Conservation (phyloP, 345 rosid genomes). For the Rubroshorea leprosula region DNA sequence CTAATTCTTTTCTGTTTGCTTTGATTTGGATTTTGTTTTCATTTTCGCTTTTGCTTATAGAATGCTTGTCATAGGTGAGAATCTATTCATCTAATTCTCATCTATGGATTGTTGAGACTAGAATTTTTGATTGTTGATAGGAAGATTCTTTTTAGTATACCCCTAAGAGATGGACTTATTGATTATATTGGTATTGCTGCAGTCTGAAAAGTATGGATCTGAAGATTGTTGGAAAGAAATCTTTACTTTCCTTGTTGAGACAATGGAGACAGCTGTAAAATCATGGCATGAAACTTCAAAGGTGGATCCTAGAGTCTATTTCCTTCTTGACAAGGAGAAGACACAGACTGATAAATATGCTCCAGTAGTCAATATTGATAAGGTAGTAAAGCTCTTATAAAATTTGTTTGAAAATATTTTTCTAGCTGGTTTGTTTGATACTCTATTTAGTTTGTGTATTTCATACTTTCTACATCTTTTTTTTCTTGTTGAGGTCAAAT, state of each 20-base stretch:
- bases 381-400: slow-evolving; percentile 38
- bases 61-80: background rate
- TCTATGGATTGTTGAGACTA: background rate
- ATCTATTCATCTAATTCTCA: background rate
- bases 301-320: slow-evolving; percentile 74
- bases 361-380: slow-evolving; percentile 80
- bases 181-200: slow-evolving; percentile 17
- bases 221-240: slow-evolving; percentile 57
- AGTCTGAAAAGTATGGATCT: slow-evolving; percentile 60
- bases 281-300: slow-evolving; percentile 80
- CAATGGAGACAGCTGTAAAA: slow-evolving; percentile 75
- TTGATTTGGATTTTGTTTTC: too few relatives aligned
- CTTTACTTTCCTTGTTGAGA: slow-evolving; percentile 64
- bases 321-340: slow-evolving; percentile 73
- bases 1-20: too few relatives aligned
- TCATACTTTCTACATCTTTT: background rate
- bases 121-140: background rate
- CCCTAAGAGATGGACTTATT: background rate
- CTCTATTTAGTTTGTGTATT: too few relatives aligned
- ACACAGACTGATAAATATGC: slow-evolving; percentile 74
- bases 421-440: background rate
- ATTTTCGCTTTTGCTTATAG: too few relatives aligned
- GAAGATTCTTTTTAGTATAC: background rate
- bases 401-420: background rate
- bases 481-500: background rate